Percentiles rank a stretch among this genome's conserved stretches.
phyloP scores from a whole-genome alignment of 495 filamentous ascomycete genomes.

The Neurospora sp. region DNA sequence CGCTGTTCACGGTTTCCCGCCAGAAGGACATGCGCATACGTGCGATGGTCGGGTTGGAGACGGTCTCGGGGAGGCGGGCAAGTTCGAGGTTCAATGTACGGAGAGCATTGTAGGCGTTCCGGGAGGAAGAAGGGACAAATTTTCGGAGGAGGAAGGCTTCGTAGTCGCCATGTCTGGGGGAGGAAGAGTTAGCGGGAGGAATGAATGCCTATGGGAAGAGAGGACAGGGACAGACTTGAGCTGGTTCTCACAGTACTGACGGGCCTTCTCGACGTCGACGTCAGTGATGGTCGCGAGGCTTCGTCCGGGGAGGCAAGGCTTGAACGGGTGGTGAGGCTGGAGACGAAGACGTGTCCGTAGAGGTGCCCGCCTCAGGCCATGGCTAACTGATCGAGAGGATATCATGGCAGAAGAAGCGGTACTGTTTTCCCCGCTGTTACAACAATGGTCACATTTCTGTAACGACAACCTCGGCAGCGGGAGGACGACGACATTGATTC shows the following conservation, averaged over 20 bases:
- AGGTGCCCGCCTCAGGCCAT: conserved; percentile 12
- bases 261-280: conserved; percentile 33
- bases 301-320: background rate
- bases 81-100: conserved; percentile 89
- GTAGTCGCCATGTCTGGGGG: conserved; percentile 48
- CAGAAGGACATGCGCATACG: conserved; percentile 90
- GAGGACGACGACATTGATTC: background rate
- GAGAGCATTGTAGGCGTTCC: conserved; percentile 79
- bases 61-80: conserved; percentile 76
- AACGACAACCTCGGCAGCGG: background rate
- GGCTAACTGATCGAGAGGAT: conserved; percentile 2
- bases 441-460: background rate
- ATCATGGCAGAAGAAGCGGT: conserved; percentile 8
- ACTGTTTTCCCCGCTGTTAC: background rate
- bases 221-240: conserved; percentile 24
- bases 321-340: background rate
- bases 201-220: background rate
- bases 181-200: background rate
- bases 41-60: conserved; percentile 70
- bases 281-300: conserved; percentile 18
- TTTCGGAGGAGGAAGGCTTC: conserved; percentile 77
- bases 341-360: conserved; percentile 1
- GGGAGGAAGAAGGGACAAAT: conserved; percentile 63
- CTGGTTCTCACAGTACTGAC: conserved; percentile 38
- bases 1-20: conserved; percentile 68